Percentiles rank a stretch among this genome's conserved stretches.
phyloP scores from a whole-genome alignment of 371 early-diverging fungal species.

The Lichtheimia ramosa region DNA sequence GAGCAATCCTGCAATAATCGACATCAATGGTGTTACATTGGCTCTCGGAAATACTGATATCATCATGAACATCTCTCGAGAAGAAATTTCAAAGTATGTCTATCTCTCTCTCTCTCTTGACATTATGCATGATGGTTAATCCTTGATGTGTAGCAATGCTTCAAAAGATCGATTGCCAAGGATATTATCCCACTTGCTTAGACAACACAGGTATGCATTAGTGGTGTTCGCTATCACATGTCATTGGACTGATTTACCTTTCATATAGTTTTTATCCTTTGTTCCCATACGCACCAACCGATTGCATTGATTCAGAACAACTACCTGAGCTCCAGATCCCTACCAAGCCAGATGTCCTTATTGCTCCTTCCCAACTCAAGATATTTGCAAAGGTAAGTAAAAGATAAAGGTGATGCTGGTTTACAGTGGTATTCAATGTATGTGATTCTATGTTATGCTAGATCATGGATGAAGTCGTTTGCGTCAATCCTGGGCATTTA shows the following conservation, averaged over 20 bases:
- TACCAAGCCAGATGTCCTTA: slow-evolving; percentile 78
- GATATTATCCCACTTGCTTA: slow-evolving; percentile 67
- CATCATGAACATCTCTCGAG: slow-evolving; percentile 61
- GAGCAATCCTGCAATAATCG: slow-evolving; percentile 82
- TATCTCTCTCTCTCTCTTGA: neutral
- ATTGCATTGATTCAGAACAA: slow-evolving; percentile 55
- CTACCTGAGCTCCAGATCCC: slow-evolving; percentile 48
- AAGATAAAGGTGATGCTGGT: neutral
- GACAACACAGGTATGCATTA: slow-evolving; percentile 67
- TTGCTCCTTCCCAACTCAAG: slow-evolving; percentile 72
- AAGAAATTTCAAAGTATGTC: slow-evolving; percentile 62
- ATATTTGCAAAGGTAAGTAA: slow-evolving; percentile 58
- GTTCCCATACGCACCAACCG: slow-evolving; percentile 64
- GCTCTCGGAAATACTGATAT: slow-evolving; percentile 75
- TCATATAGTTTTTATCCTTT: slow-evolving; percentile 73
- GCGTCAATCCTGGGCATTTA: slow-evolving; percentile 82
- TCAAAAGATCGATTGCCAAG: slow-evolving; percentile 64
- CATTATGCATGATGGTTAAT: neutral
- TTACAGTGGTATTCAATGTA: neutral
- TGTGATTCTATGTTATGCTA: slow-evolving; percentile 5
- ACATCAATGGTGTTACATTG: slow-evolving; percentile 78
- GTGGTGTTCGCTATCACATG: too few relatives aligned
- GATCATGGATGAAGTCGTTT: slow-evolving; percentile 64
- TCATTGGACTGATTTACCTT: too few relatives aligned
- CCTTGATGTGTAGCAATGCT: slow-evolving; percentile 1